Conservation (phyloP, 768 basidiomycete genomes). For the Phallus indusiatus region DNA sequence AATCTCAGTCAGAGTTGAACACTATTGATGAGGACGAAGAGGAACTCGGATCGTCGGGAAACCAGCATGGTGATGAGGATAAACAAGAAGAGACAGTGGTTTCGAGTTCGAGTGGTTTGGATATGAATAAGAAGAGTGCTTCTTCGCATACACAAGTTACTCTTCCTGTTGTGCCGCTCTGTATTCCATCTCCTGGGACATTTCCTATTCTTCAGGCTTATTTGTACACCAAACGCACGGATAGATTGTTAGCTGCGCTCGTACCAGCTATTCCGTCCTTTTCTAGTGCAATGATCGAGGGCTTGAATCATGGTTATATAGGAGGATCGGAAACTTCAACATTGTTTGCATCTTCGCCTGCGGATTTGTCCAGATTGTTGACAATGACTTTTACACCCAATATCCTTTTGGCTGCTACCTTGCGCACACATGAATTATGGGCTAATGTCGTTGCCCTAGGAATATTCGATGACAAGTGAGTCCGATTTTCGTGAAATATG, state of each 20-base stretch:
- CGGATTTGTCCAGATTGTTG: not conserved
- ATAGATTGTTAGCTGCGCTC: constrained; percentile 47
- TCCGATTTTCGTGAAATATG: not conserved
- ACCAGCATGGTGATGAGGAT: not conserved
- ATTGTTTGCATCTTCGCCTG: not conserved
- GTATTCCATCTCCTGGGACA: constrained; percentile 60
- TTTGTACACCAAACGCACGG: constrained; percentile 59
- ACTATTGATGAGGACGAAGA: constrained; percentile 13
- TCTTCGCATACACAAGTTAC: constrained; percentile 5
- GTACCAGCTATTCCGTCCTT: constrained; percentile 34
- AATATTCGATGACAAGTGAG: constrained; percentile 41
- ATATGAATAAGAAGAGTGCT: no score
- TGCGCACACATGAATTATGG: constrained; percentile 57
- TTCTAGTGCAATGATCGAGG: not conserved
- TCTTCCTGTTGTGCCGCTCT: constrained; percentile 63
- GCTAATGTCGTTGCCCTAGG: constrained; percentile 63
- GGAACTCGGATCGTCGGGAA: not conserved
- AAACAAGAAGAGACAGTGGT: not conserved
- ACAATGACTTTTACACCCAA: not conserved
- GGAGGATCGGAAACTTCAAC: not conserved
- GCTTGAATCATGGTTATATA: not conserved
- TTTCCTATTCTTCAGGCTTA: constrained; percentile 58
- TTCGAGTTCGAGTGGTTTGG: not conserved
- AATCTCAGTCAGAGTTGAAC: constrained; percentile 13
- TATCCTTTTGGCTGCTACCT: constrained; percentile 1